Percentiles rank a stretch among this genome's conserved stretches.
phyloP scores from a whole-genome alignment of 2,329 filamentous ascomycete genomes.

The Penicillium fuscoglaucum region DNA sequence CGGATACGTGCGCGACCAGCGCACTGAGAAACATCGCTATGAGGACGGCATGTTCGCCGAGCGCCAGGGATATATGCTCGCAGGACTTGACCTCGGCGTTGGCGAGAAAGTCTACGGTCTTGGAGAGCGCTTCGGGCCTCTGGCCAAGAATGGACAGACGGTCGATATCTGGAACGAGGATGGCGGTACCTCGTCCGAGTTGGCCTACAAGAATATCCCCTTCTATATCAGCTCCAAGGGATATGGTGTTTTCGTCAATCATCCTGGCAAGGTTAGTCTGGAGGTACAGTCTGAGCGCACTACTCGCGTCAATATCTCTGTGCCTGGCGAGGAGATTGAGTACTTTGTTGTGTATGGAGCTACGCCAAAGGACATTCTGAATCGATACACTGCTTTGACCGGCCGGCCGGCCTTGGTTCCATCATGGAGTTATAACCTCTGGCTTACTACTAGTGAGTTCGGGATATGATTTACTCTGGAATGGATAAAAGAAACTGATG shows the following conservation, averaged over 20 bases:
- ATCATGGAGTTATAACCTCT: constrained; percentile 73
- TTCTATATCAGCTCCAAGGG: constrained; percentile 58
- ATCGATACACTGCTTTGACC: constrained; percentile 66
- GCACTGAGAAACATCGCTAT: constrained; percentile 33
- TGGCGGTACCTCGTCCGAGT: constrained; percentile 46
- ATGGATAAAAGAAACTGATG: neutral
- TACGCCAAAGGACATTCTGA: constrained; percentile 69
- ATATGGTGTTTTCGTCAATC: constrained; percentile 75
- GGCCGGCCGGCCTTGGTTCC: constrained; percentile 66
- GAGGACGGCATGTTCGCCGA: constrained; percentile 41
- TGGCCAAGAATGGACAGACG: constrained; percentile 72
- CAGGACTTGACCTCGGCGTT: constrained; percentile 43
- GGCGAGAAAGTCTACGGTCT: constrained; percentile 71
- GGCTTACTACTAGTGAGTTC: constrained; percentile 63
- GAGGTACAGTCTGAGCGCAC: constrained; percentile 75
- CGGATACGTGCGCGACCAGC: constrained; percentile 40
- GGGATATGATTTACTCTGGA: neutral
- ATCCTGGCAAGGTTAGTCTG: constrained; percentile 66
- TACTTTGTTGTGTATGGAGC: constrained; percentile 73
- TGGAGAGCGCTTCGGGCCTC: constrained; percentile 73
- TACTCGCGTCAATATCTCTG: constrained; percentile 67
- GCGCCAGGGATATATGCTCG: constrained; percentile 42
- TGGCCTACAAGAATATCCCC: constrained; percentile 45
- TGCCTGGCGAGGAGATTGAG: constrained; percentile 68
- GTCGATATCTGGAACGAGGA: constrained; percentile 65